Evolutionary conservation across 2,329 filamentous ascomycete species (phyloP).

Genomic region (Reticulascus tulasneorum): DNA sequence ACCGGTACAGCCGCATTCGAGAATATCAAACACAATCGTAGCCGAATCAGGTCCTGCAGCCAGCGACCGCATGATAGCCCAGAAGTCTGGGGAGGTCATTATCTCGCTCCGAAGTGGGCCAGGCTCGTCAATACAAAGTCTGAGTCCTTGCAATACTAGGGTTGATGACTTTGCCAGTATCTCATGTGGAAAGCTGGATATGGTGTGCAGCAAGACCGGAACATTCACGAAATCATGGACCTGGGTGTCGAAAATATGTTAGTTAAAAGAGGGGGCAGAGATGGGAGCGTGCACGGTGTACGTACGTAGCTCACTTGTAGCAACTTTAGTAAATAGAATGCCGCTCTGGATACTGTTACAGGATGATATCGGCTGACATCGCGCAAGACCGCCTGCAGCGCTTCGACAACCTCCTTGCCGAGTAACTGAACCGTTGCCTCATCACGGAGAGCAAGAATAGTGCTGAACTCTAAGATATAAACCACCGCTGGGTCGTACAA

Average conservation of each 20-base stretch:
- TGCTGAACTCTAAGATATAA: constrained; percentile 89
- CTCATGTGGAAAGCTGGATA: constrained; percentile 81
- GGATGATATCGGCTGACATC: constrained; percentile 76
- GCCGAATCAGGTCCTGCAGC: constrained; percentile 67
- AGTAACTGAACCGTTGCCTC: constrained; percentile 66
- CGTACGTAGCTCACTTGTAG: constrained; percentile 81
- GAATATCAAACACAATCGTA: constrained; percentile 77
- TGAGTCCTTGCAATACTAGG: constrained; percentile 73
- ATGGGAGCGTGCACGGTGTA: constrained; percentile 11
- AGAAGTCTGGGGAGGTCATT: constrained; percentile 95
- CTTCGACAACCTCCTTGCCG: constrained; percentile 75
- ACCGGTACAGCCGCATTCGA: constrained; percentile 71
- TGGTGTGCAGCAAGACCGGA: constrained; percentile 84
- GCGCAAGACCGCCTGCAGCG: constrained; percentile 75
- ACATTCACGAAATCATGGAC: constrained; percentile 89
- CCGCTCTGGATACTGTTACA: constrained; percentile 76
- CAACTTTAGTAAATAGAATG: constrained; percentile 81
- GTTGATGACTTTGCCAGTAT: constrained; percentile 71
- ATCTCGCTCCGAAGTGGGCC: constrained; percentile 83
- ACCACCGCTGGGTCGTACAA: constrained; percentile 82
- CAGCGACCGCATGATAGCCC: constrained; percentile 79
- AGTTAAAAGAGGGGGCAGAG: constrained; percentile 18
- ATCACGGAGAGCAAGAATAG: constrained; percentile 74
- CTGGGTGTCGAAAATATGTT: constrained; percentile 35
- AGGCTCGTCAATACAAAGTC: constrained; percentile 73